Conservation (phyloP, 2,329 filamentous ascomycete species). For the Davidsoniella neocaledoniae region DNA sequence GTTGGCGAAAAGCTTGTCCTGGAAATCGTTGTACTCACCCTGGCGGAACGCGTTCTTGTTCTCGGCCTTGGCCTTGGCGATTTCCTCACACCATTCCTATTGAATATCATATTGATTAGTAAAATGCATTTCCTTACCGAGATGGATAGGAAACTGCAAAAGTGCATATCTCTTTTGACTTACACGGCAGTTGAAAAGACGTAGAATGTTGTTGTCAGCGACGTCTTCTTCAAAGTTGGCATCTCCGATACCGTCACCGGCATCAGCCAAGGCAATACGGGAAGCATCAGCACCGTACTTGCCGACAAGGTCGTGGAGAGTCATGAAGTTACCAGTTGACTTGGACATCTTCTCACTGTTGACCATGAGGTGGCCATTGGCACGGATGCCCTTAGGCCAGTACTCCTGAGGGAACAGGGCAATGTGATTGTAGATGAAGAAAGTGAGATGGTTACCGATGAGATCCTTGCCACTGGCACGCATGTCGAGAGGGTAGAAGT, state of each 20-base stretch:
- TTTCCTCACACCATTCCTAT: slow-evolving; percentile 84
- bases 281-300: slow-evolving; percentile 94
- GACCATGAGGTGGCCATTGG: slow-evolving; percentile 83
- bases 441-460: slow-evolving; percentile 86
- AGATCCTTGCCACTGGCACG: slow-evolving; percentile 83
- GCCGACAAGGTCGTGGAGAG: slow-evolving; percentile 63
- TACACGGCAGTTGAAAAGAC: slow-evolving; percentile 42
- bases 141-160: not conserved
- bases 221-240: slow-evolving; percentile 96
- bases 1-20: slow-evolving; percentile 82
- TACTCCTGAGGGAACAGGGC: slow-evolving; percentile 77
- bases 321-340: slow-evolving; percentile 93
- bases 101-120: slow-evolving; percentile 22
- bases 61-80: slow-evolving; percentile 46
- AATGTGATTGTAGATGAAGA: slow-evolving; percentile 86
- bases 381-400: slow-evolving; percentile 73
- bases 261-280: slow-evolving; percentile 81
- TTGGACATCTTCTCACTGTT: slow-evolving; percentile 99
- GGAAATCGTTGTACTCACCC: slow-evolving; percentile 60
- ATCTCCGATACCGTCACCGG: slow-evolving; percentile 84
- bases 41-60: slow-evolving; percentile 42
- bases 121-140: not conserved
- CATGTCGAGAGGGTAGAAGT: slow-evolving; percentile 90
- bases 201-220: slow-evolving; percentile 78
- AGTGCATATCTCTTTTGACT: not conserved